Conservation (phyloP, 768 basidiomycete genomes). For the Crepidotus variabilis region DNA sequence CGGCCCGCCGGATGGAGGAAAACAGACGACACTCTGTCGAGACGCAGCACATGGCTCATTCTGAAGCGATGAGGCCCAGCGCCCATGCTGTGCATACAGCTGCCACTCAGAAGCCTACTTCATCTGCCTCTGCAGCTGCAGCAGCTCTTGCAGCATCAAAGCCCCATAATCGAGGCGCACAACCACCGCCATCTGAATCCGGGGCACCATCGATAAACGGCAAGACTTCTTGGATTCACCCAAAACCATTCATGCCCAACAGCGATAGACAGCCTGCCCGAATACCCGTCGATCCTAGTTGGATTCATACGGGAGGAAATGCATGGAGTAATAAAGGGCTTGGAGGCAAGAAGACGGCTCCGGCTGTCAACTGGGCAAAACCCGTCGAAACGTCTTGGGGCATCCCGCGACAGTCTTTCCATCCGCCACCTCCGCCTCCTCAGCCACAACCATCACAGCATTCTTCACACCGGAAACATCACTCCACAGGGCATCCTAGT, state of each 20-base stretch:
- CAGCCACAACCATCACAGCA: slow-evolving; percentile 9
- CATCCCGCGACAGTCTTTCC: slow-evolving; percentile 5
- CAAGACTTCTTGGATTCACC: slow-evolving; percentile 18
- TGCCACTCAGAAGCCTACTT: slow-evolving; percentile 13
- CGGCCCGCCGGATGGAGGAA: slow-evolving; percentile 22
- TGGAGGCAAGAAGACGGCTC: slow-evolving; percentile 11
- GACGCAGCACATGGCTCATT: slow-evolving; percentile 7
- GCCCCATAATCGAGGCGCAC: slow-evolving; percentile 7
- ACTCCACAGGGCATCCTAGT: slow-evolving; percentile 15
- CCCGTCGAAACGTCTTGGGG: slow-evolving; percentile 15
- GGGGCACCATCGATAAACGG: slow-evolving; percentile 9
- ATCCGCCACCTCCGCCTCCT: slow-evolving; percentile 10
- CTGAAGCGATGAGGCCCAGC: slow-evolving; percentile 11
- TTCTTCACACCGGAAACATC: slow-evolving; percentile 17
- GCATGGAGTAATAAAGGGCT: slow-evolving; percentile 22
- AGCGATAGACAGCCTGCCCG: slow-evolving; percentile 12
- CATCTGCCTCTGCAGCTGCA: slow-evolving; percentile 21
- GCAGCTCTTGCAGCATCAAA: slow-evolving; percentile 14
- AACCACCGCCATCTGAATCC: slow-evolving; percentile 7
- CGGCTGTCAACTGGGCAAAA: slow-evolving; percentile 16
- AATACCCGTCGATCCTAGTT: slow-evolving; percentile 19
- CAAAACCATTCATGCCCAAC: slow-evolving; percentile 15
- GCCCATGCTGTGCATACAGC: slow-evolving; percentile 6
- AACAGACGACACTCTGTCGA: slow-evolving; percentile 11
- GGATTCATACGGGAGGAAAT: slow-evolving; percentile 24